Conservation (phyloP, 768 basidiomycete species). For the Termitomyces sp. region DNA sequence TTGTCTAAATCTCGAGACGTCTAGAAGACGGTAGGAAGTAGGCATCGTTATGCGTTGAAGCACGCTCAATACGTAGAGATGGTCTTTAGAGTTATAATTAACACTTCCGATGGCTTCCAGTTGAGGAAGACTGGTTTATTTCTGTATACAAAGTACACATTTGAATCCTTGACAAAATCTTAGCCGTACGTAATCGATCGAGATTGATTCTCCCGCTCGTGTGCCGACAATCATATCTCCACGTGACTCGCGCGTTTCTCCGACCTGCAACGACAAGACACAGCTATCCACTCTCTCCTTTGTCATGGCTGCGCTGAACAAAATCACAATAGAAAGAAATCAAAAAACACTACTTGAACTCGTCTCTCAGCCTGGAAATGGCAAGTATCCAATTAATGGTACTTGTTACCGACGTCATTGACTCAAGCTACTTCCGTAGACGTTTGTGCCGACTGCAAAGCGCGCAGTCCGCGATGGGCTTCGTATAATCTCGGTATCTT, state of each 20-base stretch:
- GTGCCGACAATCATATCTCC: not conserved
- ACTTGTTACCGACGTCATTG: conserved; percentile 10
- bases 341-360: conserved; percentile 67
- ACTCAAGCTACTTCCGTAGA: conserved; percentile 40
- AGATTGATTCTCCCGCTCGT: not conserved
- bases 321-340: conserved; percentile 59
- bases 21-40: not conserved
- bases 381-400: conserved; percentile 33
- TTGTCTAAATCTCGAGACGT: not conserved
- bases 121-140: too few relatives aligned
- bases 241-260: not conserved
- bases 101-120: not conserved
- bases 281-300: conserved; percentile 1
- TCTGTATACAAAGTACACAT: too few relatives aligned
- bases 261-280: not conserved
- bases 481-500: conserved; percentile 87
- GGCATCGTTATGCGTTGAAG: not conserved
- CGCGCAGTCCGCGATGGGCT: conserved; percentile 86
- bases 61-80: not conserved
- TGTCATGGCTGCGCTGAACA: conserved; percentile 40
- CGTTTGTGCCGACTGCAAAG: conserved; percentile 87
- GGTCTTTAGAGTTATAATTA: not conserved
- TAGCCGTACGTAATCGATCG: not conserved
- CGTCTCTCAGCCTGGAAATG: conserved; percentile 72
- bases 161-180: not conserved